Base-by-base conservation (phyloP, 1,139 yeast species). In the Pichia sp. region DNA sequence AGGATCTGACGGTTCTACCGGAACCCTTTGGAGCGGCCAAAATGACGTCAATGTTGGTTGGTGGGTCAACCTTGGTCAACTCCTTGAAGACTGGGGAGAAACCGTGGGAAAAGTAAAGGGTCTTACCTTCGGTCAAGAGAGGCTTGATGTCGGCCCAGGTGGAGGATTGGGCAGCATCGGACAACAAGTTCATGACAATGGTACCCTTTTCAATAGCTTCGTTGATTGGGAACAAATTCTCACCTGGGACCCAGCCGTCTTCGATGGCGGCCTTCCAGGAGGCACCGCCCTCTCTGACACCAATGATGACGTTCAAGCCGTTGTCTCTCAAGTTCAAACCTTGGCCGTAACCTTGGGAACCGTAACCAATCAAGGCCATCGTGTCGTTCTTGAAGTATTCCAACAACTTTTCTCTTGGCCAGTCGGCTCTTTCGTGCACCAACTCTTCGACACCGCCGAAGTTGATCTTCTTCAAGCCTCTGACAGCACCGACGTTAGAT, bases 1-100 rank as follows among this genome's bases (percentile, higher is more conserved):
- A 82, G 63, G 98, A 86, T 83, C 99, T 89, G 69, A 93, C 99
- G 68, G 99, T 93, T 83, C 99, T 90, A 79, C 99, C 99, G 64
- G 98, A 92, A 75, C 99, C 99, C 88, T 93, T 93, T 80, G 99
- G 99, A 76, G 99, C 99, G 71, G 93, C 99, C 73, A 93, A 83
- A 78, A 93, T 93, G 68, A 92, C 98, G 73, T 93, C 99, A 69
- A 93, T 84, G 78, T 92, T 88, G 67, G 79, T 77, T 79, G 99
- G 99, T 69, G 97, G 87, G 71, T 84, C 97, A 69, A 93, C 99
- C 72, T 91, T 80, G 75, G 99, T 93, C 79, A 93, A 85, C 68
- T 90, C 92, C 81, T 91, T 90, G 93, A 93, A 93, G 61, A 93
- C 98, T 72, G 98, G 98, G 57, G 98, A 92, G 88, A 93, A 93